Evolutionary conservation across 1,284 basidiomycete species (phyloP).

Genomic region (Afroboletus lepidellus): DNA sequence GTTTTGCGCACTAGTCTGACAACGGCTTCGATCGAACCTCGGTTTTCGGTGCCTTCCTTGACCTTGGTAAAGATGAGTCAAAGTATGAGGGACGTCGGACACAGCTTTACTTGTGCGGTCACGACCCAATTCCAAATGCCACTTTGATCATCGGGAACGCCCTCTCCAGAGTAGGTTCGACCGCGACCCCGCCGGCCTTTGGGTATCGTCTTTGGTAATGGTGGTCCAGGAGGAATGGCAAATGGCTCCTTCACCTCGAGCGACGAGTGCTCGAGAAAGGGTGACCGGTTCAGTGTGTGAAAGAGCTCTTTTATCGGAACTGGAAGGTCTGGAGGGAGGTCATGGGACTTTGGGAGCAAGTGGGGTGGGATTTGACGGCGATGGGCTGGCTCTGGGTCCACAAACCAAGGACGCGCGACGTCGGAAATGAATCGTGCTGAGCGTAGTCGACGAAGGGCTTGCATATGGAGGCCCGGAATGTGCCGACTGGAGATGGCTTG

Average conservation of each 20-base stretch:
- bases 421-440: no score
- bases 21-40: constrained; percentile 71
- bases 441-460: constrained; percentile 13
- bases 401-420: constrained; percentile 47
- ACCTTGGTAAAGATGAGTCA: constrained; percentile 44
- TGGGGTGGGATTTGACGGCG: constrained; percentile 33
- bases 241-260: constrained; percentile 52
- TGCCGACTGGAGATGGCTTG: constrained; percentile 14
- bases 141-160: constrained; percentile 47
- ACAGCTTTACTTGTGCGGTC: constrained; percentile 56
- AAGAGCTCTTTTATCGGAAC: constrained; percentile 49
- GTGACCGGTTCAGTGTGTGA: constrained; percentile 50
- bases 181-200: constrained; percentile 66
- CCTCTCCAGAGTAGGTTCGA: constrained; percentile 63
- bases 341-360: constrained; percentile 26
- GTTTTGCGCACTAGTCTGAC: constrained; percentile 64
- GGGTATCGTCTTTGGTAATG: constrained; percentile 49
- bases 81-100: neutral
- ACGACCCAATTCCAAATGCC: constrained; percentile 74
- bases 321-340: constrained; percentile 51
- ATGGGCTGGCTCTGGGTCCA: constrained; percentile 42
- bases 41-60: constrained; percentile 77
- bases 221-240: constrained; percentile 48
- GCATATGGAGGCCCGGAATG: constrained; percentile 15
- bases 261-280: constrained; percentile 58